Base-by-base conservation (phyloP, 148 eudicot species). In the Suaeda aralocaspica region DNA sequence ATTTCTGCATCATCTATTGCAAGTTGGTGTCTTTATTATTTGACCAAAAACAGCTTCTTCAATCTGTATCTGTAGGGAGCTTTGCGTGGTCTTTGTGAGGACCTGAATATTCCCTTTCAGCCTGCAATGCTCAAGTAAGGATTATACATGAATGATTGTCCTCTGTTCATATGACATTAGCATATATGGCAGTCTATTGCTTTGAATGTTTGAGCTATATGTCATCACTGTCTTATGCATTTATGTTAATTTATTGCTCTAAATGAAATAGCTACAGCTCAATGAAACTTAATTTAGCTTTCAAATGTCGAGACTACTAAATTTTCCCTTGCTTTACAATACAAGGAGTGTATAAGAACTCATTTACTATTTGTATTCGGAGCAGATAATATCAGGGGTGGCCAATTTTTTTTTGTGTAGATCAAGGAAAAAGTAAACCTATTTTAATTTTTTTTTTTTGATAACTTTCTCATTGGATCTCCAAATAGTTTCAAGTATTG, bases 41-140 rank as follows among this genome's bases (percentile, higher is more conserved):
- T 65, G 68, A 65, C 33, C 18, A 66, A 16, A 39, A 12, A 13
- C 21, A 55, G 36, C 33, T 58, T 5, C 28, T 65, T 48, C 66
- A 48, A 65, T 52, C 76, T 64, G 36, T 68, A 67, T 71, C 72
- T 60, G 79, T 78, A 91, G 99, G 88, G 77, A 50, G 75, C 89
- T 79, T 79, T 94, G 59, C 89, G 88, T 67, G 84, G 81, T 67
- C 91, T 94, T 72, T 94, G 99, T 80, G 85, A 87, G 72, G 96
- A 89, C 57, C 74, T 94, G 78, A 76, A 84, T 59, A 89, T 94
- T 74, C 97, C 97, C 41, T 94, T 91, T 74, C 96, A 89, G 77
- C 81, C 84, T 70, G 76, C 87, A 64, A 94, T 94, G 99, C 95
- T 94, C 77, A 89, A 82, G 99, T 94, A 72, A 64, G 79, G 49